Evolutionary conservation across 768 basidiomycete genomes (phyloP), one percentile per base, ranked within the genome.

Genomic region (Mycena metata): DNA sequence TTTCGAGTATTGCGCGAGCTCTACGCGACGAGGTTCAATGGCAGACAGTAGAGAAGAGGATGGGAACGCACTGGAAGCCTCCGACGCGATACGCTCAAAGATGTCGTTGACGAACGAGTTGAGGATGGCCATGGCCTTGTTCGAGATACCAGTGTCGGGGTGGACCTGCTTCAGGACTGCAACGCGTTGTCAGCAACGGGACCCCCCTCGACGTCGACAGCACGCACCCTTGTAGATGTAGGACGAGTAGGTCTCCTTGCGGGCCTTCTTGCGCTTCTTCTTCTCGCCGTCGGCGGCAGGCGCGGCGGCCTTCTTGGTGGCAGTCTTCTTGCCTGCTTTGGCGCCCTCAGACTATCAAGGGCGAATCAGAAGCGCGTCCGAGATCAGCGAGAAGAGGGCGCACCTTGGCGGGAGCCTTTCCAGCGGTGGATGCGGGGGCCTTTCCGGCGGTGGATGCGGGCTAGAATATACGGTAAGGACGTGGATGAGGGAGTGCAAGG

Each of bases 101-200:
- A 95, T 97, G 74, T 98, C 96, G 76, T 96, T 96, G 76, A 98
- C 96, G 77, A 98, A 98, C 65, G 92, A 94, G 87, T 97, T 97
- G 64, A 98, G 82, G 78, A 98, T 96, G 68, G 95, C 93, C 95
- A 97, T 96, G 23, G 95, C 96, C 87, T 97, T 97, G 90, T 98
- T 98, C 62, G 96, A 96, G 84, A 98, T 98, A 91, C 96, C 97
- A 57, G 95, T 99, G 77, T 98, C 97, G 58, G 96, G 96, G 85
- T 98, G 97, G 67, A 98, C 96, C 84, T 98, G 96, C 83, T 95
- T 96, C 69, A 97, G 89, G 75, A 96, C 96, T 95, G 74, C 65
- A 49, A 71, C 39, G 55, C 58, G 54, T 57, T 21, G 60, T 72
- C 67, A 69, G 49, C 36, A 16, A 58, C n/a, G n/a, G 13, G n/a